Base-by-base conservation (phyloP, 805 yeast species). In the Deakozyma indianensis region DNA sequence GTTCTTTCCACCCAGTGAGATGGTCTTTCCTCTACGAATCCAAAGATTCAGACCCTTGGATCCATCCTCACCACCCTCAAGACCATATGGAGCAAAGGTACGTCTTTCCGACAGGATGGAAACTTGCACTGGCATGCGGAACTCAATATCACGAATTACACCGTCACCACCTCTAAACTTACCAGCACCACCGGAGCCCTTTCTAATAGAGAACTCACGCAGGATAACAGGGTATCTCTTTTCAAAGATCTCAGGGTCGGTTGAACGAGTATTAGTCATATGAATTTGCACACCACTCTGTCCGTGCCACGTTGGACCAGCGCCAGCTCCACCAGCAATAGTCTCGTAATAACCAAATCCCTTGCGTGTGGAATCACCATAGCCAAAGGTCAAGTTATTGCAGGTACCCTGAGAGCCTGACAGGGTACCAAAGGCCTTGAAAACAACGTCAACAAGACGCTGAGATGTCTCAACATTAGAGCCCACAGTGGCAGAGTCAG, bases 401-500 rank as follows among this genome's bases (percentile, higher is more conserved):
- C 95, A 85, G 48, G 92, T 87, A 40, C 96, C 96, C 64, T 90
- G 97, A 1, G 96, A 87, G 52, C 87, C 96, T 2, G 96, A 96
- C 67, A 86, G 83, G 3, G 87, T 86, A 49, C 75, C 71, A 60
- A 92, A 87, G 0, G 97, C 92, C 55, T 80, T 80, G 56, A 90
- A 68, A 35, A 92, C 75, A 2, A 83, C 90, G 62, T 88, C 96
- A 0, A 95, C 87, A 42, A 92, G 78, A 54, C 96, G 73, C 62
- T 92, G 97, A 1, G 96, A 82, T 1, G 97, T 90, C 64, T 88
- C 82, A 4, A 90, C 97, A 60, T 90, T 90, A 5, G 96, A 96
- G 41, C 88, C 92, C 18, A 90, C 96, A 29, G 86, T 94, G 1
- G 96, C 98, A 42, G 94, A 90, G 15, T 83, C 90, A 32, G 73